A percentile compares a stretch with the other conserved stretches of the same genome.
Evolutionary conservation across 306 rosid species (phyloP).

Genomic region (Lupinus albus): DNA sequence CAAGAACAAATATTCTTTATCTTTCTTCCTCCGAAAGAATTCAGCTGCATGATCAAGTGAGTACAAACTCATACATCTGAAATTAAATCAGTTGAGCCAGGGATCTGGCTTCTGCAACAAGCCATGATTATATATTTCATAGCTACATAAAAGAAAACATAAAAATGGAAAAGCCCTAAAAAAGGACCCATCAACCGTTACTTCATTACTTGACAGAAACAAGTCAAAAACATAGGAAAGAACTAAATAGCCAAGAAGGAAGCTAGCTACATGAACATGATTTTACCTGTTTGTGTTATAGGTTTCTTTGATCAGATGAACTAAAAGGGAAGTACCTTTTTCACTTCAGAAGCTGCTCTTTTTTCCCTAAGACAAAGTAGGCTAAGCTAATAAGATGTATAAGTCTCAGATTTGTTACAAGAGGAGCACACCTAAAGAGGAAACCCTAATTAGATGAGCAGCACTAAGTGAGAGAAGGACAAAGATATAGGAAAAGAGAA

Average conservation of each 20-base stretch:
- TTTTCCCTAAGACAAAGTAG: constrained; percentile 39
- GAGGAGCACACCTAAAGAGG: constrained; percentile 46
- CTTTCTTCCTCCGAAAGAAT: constrained; percentile 40
- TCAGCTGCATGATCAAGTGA: constrained; percentile 46
- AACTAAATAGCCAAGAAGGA: constrained; percentile 43
- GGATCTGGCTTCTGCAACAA: constrained; percentile 43
- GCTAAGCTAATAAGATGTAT: constrained; percentile 54
- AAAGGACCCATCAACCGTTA: constrained; percentile 36
- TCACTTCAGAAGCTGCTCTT: constrained; percentile 47
- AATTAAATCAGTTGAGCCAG: constrained; percentile 24
- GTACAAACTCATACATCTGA: constrained; percentile 25
- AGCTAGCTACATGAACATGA: constrained; percentile 43
- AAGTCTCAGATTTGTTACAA: constrained; percentile 44
- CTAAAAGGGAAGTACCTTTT: constrained; percentile 58
- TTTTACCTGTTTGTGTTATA: constrained; percentile 63
- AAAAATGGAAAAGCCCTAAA: constrained; percentile 41
- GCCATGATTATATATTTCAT: constrained; percentile 28
- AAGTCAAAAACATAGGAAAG: constrained; percentile 38
- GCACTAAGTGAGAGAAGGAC: constrained; percentile 24
- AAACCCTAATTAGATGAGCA: constrained; percentile 62
- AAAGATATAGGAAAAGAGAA: constrained; percentile 30
- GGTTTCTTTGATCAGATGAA: constrained; percentile 60
- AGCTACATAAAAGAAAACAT: constrained; percentile 11
- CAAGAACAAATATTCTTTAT: constrained; percentile 26
- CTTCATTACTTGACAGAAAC: constrained; percentile 41